Percentiles rank a stretch among this genome's conserved stretches.
Conservation (phyloP, 305 asterid species). For the Striga hermonthica region DNA sequence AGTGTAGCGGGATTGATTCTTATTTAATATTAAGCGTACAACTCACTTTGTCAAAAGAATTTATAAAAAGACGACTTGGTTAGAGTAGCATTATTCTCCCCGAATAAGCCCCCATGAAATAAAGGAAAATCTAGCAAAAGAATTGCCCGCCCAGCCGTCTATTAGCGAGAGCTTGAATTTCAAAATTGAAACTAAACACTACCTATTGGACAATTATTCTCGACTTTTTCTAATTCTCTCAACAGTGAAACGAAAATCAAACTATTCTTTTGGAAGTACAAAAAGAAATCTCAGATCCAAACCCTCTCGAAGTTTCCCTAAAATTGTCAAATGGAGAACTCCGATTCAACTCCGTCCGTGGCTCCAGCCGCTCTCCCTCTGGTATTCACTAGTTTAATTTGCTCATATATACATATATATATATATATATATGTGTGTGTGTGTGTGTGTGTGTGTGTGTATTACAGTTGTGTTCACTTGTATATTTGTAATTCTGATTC, state of each 20-base stretch:
- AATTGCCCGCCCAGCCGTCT: constrained; percentile 42
- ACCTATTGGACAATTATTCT: constrained; percentile 11
- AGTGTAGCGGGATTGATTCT: too few relatives aligned
- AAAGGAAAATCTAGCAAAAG: not conserved
- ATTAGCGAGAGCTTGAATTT: constrained; percentile 33
- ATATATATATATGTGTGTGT: too few relatives aligned
- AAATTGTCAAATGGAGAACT: constrained; percentile 41
- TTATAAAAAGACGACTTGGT: too few relatives aligned
- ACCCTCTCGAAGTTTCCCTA: constrained; percentile 22
- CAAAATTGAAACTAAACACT: constrained; percentile 15
- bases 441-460: too few relatives aligned
- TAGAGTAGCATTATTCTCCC: too few relatives aligned
- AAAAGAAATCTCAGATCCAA: constrained; percentile 35
- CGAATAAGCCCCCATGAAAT: not conserved
- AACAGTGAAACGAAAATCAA: not conserved
- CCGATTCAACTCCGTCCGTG: constrained; percentile 43
- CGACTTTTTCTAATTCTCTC: constrained; percentile 9
- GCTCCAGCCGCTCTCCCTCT: constrained; percentile 43
- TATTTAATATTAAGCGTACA: too few relatives aligned
- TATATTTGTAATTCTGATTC: not conserved
- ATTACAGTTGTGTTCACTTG: constrained; percentile 15
- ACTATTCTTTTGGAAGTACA: not conserved
- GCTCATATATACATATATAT: not conserved
- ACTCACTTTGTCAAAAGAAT: too few relatives aligned
- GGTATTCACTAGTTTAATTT: constrained; percentile 32